Conservation (phyloP, 208 protist species). For the Wallacemonas sp. region DNA sequence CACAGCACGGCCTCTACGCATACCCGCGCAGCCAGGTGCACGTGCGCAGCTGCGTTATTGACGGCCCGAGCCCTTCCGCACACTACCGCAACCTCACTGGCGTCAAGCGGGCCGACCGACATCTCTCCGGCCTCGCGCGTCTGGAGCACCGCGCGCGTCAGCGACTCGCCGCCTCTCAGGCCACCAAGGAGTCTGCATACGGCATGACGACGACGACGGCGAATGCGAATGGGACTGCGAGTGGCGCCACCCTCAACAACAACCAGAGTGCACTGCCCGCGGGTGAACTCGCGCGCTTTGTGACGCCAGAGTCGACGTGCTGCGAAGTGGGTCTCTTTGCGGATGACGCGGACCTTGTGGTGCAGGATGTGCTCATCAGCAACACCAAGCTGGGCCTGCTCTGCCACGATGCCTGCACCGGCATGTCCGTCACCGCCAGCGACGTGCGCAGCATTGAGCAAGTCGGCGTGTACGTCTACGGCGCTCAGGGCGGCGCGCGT, state of each 20-base stretch:
- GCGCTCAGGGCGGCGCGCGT: constrained; percentile 39
- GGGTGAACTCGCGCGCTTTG: constrained; percentile 37
- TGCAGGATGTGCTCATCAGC: constrained; percentile 67
- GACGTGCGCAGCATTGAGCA: constrained; percentile 58
- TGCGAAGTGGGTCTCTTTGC: constrained; percentile 70
- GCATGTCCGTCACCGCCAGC: constrained; percentile 30
- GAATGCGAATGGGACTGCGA: background rate
- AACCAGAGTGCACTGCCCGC: constrained; percentile 20
- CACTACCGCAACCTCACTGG: constrained; percentile 2
- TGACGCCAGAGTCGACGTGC: constrained; percentile 26
- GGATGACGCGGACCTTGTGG: constrained; percentile 70
- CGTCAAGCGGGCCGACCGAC: constrained; percentile 13
- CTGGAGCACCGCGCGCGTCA: constrained; percentile 31
- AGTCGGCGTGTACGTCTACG: constrained; percentile 66
- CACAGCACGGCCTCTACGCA: constrained; percentile 69
- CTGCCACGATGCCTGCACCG: constrained; percentile 51
- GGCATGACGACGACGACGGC: constrained; percentile 8
- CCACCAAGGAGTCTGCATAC: constrained; percentile 18
- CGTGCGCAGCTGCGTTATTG: constrained; percentile 51
- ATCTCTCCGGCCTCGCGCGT: constrained; percentile 26
- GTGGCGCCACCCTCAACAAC: constrained; percentile 1
- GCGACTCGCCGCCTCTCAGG: constrained; percentile 22
- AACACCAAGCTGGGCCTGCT: constrained; percentile 62
- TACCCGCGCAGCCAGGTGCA: constrained; percentile 56
- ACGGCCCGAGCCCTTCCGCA: constrained; percentile 39